Base-by-base conservation (phyloP, 2,329 filamentous ascomycete species). In the Penicillium sp. region DNA sequence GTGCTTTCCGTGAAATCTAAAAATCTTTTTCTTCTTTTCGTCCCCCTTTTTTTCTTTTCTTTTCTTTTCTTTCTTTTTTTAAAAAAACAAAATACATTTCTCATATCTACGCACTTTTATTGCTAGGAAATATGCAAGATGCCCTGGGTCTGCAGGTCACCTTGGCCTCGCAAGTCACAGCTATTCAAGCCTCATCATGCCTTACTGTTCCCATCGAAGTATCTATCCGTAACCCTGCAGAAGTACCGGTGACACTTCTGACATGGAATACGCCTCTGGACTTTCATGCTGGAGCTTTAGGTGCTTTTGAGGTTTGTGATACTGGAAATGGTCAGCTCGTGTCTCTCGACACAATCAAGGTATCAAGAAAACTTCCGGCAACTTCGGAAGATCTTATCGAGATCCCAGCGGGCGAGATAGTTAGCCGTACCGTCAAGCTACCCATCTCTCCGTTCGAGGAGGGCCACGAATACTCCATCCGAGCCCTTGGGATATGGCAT, bases 211-310 rank as follows among this genome's bases (percentile, higher is more conserved):
- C 64, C n/a, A 54, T 71, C 44, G 60, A 62, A 24, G 64, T 70
- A 29, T 58, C 64, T 1, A 51, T 72, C 18, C 51, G 61, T 23
- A 76, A 75, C 36, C 55, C 60, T 1, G 63, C 67, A 0, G 44
- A 63, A 4, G 45, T 61, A 2, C 51, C 67, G 13, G 51, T 75
- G 13, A 75, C 68, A 1, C 39, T 77, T 5, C 60, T 77, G 3
- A 67, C 60, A 55, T 77, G 74, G 74, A 67, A 64, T 3, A 72
- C 65, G 5, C 73, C 72, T 1, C 61, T 77, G 3, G 75, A 76
- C 47, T 55, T 63, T 6, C 59, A 56, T 6, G 72, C 71, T 5
- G 60, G 60, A 18, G 50, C 67, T 5, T 60, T 72, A n/a, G 67
- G 69, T 6, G 48, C 72, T 14, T 73, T 73, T 40, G 51, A 65